Percentiles rank a stretch among this genome's conserved stretches.
Conservation (phyloP, 805 yeast genomes). For the Starmerella gropengiesseri region DNA sequence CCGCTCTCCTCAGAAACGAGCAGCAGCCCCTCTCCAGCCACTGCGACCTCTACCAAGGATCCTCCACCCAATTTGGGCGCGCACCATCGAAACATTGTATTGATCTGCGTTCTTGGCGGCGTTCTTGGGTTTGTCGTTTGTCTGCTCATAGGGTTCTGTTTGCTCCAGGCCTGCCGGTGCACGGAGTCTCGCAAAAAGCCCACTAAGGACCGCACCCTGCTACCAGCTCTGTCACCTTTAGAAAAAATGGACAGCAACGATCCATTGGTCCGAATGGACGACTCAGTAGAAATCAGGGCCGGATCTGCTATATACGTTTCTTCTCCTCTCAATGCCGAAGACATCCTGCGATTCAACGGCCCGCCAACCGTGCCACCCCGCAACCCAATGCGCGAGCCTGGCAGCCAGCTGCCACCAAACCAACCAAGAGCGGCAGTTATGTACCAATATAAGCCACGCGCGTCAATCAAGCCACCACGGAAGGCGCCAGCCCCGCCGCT, state of each 20-base stretch:
- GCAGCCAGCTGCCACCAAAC: not conserved
- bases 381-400: slow-evolving; percentile 1
- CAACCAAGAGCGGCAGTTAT: not conserved
- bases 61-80: no score
- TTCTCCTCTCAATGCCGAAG: not conserved
- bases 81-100: slow-evolving; percentile 2
- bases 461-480: no score
- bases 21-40: no score
- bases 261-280: not conserved
- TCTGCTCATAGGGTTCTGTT: slow-evolving; percentile 8
- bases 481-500: no score
- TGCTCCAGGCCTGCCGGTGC: slow-evolving; percentile 3
- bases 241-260: slow-evolving; percentile 5
- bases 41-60: no score
- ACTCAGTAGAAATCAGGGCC: not conserved
- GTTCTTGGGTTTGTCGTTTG: slow-evolving; percentile 11
- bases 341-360: not conserved
- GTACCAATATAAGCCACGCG: no score
- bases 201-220: not conserved
- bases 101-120: slow-evolving; percentile 15
- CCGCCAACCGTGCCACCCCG: not conserved
- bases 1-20: no score
- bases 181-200: not conserved
- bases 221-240: not conserved
- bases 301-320: slow-evolving; percentile 1